Base-by-base conservation (phyloP, 2,329 filamentous ascomycete genomes). In the Botryotinia globosa region DNA sequence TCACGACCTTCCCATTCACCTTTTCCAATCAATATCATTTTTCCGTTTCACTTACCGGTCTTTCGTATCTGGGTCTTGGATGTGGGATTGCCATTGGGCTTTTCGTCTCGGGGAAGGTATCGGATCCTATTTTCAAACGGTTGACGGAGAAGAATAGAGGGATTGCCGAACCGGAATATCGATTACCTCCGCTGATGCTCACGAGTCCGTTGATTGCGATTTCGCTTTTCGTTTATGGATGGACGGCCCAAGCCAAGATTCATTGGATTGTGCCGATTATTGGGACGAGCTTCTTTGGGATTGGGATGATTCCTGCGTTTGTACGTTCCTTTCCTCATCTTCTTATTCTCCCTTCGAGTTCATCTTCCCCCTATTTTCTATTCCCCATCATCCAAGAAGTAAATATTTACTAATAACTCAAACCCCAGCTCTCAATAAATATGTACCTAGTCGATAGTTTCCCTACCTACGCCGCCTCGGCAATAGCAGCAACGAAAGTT, bases 151-250 rank as follows among this genome's bases (percentile, higher is more conserved):
- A 85, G 5, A 79, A 83, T 29, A 67, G 72, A 1, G 62, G 71
- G 14, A 42, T 48, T 14, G 44, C 62, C 8, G 54, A 69, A 69
- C 83, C 83, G 1, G 84, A 85, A 74, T 78, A 83, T 78, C 81
- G 85, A 0, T 77, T 86, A 0, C 82, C 83, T 0, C 79, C 82
- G 0, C 81, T 84, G 62, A 82, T 62, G 80, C 81, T 37, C 68
- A 81, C 16, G 59, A 84, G 59, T n/a, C 72, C 74, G n/a, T 20
- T 59, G 10, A 82, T 86, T 22, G 84, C 84, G 0, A 76, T 83
- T 20, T 81, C 81, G 0, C 79, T 86, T 51, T 85, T 86, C 74
- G 80, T 84, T 20, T 85, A 85, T 73, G 84, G 84, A 14, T 86
- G 84, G 84, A 81, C 82, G 0, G 81, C 82, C 0, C 74, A 85